Conservation (phyloP, 306 rosid genomes). For the Citrullus amarus region DNA sequence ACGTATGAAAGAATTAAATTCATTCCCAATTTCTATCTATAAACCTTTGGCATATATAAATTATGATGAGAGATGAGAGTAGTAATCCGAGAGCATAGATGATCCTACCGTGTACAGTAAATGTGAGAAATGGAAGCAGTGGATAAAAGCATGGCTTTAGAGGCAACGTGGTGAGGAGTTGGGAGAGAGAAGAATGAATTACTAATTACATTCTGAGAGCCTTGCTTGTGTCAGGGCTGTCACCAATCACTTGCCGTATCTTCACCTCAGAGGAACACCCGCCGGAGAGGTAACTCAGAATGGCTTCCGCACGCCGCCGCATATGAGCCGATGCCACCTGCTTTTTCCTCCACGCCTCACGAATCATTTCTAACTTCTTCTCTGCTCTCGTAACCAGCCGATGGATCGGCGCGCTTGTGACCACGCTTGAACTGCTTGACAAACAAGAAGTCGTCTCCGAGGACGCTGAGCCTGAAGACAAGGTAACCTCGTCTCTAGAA, state of each 20-base stretch:
- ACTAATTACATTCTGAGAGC: conserved; percentile 89
- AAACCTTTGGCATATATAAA: background rate
- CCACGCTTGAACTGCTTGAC: conserved; percentile 43
- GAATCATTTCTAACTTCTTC: conserved; percentile 10
- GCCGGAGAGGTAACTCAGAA: conserved; percentile 48
- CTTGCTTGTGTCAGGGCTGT: conserved; percentile 96
- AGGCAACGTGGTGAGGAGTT: background rate
- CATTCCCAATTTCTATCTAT: background rate
- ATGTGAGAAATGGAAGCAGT: background rate
- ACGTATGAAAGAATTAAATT: background rate
- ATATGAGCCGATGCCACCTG: conserved; percentile 28
- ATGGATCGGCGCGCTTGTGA: conserved; percentile 41
- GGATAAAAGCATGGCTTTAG: background rate
- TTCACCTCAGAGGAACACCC: conserved; percentile 55
- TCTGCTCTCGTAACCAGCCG: conserved; percentile 18
- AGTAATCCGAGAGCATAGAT: background rate
- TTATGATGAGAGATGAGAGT: background rate
- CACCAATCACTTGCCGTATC: conserved; percentile 75
- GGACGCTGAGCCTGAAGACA: conserved; percentile 25
- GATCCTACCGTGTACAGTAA: conserved; percentile 1
- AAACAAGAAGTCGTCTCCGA: conserved; percentile 46
- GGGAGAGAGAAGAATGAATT: conserved; percentile 11
- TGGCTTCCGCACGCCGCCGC: conserved; percentile 55
- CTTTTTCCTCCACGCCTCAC: conserved; percentile 12
- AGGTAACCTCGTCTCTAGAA: conserved; percentile 9